Evolutionary conservation across 768 basidiomycete species (phyloP), one percentile per base, ranked within the genome.

Genomic region (Pleurotus giganteus): DNA sequence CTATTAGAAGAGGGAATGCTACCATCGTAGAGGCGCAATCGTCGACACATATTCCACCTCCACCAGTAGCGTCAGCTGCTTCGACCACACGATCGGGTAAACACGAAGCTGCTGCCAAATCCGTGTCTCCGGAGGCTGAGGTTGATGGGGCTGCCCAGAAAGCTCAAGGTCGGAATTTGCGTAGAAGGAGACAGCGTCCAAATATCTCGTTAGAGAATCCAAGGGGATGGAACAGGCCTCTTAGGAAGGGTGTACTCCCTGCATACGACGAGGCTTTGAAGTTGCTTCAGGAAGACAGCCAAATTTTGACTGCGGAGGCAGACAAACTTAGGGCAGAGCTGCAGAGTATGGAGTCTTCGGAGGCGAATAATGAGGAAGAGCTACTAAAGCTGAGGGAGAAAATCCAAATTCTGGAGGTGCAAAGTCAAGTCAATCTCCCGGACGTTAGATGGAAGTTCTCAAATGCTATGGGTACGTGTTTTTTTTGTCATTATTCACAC

Each of bases 201-300:
- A 57, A 66, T 12, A 85, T 87, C 46, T 79, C 78, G 21, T 64
- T 77, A 7, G 70, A 72, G 39, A 70, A 69, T 1, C 86, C 85
- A 2, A 74, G 82, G 21, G 67, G 80, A 68, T 91, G 87, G 86
- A 83, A 81, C 45, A 63, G 80, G 13, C 86, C 89, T 3, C 67
- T 91, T 4, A 77, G 74, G 11, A 66, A 68, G 19, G 87, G 87
- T 4, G 78, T 85, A 6, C 69, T 91, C 24, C 88, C 88, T 2
- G 88, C 84, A 3, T 97, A 93, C 63, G 96, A 98, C 71, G 80
- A 88, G 53, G 94, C 95, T 1, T 71, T 98, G 41, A 75, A 81
- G 56, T 75, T 86, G 60, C 81, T 98, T 54, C 73, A 76, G 27
- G 63, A 69, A 13, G 91, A 97, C 71, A 81, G 86, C 36, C 61